Evolutionary conservation across 192 early-diverging fungal species (phyloP).

Genomic region (Phlyctochytrium bullatum): DNA sequence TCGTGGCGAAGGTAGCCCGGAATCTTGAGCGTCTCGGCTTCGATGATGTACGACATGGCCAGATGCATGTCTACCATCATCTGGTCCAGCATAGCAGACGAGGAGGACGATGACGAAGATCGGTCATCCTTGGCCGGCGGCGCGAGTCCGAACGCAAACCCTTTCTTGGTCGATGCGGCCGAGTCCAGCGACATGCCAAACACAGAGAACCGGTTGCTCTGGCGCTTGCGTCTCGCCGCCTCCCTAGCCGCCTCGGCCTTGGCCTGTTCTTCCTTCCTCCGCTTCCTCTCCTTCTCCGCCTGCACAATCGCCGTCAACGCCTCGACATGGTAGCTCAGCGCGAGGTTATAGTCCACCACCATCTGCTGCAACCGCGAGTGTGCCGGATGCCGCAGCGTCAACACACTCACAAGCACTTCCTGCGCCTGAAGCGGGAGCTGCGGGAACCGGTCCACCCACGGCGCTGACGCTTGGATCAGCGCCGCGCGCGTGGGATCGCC

Average conservation of each 20-base stretch:
- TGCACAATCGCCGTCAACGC: background rate
- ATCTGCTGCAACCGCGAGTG: background rate
- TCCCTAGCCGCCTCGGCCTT: background rate
- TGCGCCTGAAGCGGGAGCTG: background rate
- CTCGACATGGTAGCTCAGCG: background rate
- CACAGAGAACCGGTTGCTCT: background rate
- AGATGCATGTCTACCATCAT: conserved; percentile 3
- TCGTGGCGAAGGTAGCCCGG: background rate
- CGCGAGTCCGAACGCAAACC: background rate
- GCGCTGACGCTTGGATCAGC: background rate
- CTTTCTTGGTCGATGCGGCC: background rate
- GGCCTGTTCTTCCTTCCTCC: background rate
- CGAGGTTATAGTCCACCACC: conserved; percentile 9
- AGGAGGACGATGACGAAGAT: too few species aligned
- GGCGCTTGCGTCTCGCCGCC: background rate
- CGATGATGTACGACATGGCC: conserved; percentile 1
- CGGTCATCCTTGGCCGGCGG: background rate
- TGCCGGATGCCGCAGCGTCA: background rate
- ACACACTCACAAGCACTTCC: background rate
- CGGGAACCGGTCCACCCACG: conserved; percentile 1
- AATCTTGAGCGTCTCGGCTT: background rate
- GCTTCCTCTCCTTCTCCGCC: background rate
- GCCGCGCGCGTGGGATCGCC: background rate
- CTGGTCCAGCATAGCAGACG: background rate
- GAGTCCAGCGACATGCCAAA: background rate